A percentile compares a stretch with the other conserved stretches of the same genome.
These are phyloP conservation scores for Alternaria postmessia DNA, from an alignment of 2,329 filamentous ascomycete species.

Conservation along the genomic window DNA sequence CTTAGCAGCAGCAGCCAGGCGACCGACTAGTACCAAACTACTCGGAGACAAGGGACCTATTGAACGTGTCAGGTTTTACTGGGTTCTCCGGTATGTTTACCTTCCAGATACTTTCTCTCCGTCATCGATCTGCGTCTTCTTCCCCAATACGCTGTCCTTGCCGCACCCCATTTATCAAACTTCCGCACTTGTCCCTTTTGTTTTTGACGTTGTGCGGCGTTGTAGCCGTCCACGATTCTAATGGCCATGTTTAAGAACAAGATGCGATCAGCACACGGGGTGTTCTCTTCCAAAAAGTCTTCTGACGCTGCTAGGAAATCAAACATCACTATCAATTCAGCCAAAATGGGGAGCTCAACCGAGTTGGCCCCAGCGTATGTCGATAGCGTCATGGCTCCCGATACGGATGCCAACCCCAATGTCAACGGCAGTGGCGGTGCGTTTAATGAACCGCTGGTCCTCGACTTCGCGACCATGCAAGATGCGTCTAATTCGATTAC, in stretches of 20 bases:
- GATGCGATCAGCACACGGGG: conserved; percentile 42
- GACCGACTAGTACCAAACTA: conserved; percentile 8
- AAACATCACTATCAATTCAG: conserved; percentile 30
- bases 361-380: conserved; percentile 30
- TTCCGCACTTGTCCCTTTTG: conserved; percentile 5
- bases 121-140: conserved; percentile 28
- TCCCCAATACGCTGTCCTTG: conserved; percentile 12
- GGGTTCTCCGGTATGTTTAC: conserved; percentile 30
- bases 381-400: conserved; percentile 42
- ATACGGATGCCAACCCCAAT: conserved; percentile 23
- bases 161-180: conserved; percentile 4
- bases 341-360: conserved; percentile 36
- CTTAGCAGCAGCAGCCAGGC: conserved; percentile 4
- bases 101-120: conserved; percentile 22
- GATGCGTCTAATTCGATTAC: conserved; percentile 29
- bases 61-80: conserved; percentile 14
- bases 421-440: conserved; percentile 27
- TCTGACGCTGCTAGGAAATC: conserved; percentile 31
- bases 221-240: neutral
- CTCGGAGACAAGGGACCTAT: conserved; percentile 9
- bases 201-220: neutral
- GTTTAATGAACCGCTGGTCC: conserved; percentile 41
- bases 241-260: conserved; percentile 43
- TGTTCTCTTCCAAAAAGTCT: conserved; percentile 35
- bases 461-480: conserved; percentile 40